Evolutionary conservation across 305 asterid genomes (phyloP).

Genomic region (Solanum hybrid): DNA sequence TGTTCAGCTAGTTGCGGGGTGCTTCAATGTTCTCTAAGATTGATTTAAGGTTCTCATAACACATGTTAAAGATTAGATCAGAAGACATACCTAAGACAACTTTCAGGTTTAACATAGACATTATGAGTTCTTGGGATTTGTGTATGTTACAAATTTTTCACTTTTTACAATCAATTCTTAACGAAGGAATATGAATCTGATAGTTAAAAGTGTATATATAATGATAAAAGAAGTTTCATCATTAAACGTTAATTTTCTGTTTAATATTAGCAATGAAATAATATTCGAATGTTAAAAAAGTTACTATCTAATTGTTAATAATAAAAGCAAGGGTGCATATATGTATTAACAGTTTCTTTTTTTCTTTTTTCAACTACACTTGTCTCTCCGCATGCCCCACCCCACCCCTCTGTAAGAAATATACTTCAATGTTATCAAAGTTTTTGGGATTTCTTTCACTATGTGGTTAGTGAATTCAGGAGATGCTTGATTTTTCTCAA

Average conservation of each 20-base stretch:
- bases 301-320: not conserved
- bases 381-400: not conserved
- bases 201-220: not conserved
- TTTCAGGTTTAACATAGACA: not conserved
- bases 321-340: not conserved
- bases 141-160: not conserved
- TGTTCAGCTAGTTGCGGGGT: not conserved
- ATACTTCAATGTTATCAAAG: not conserved
- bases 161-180: not conserved
- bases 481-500: not conserved
- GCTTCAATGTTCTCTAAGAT: not conserved
- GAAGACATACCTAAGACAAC: not conserved
- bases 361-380: not conserved
- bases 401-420: not conserved
- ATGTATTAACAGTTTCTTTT: not conserved
- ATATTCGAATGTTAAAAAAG: not conserved
- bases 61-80: not conserved
- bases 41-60: not conserved
- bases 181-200: not conserved
- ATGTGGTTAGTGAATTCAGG: not conserved
- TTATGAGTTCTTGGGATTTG: not conserved
- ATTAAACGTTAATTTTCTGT: too few species aligned
- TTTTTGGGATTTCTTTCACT: not conserved
- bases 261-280: not conserved
- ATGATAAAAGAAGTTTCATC: not conserved